A percentile compares a stretch with the other conserved stretches of the same genome.
Conservation (phyloP, 2,329 filamentous ascomycete species). For the Alternaria rosae region DNA sequence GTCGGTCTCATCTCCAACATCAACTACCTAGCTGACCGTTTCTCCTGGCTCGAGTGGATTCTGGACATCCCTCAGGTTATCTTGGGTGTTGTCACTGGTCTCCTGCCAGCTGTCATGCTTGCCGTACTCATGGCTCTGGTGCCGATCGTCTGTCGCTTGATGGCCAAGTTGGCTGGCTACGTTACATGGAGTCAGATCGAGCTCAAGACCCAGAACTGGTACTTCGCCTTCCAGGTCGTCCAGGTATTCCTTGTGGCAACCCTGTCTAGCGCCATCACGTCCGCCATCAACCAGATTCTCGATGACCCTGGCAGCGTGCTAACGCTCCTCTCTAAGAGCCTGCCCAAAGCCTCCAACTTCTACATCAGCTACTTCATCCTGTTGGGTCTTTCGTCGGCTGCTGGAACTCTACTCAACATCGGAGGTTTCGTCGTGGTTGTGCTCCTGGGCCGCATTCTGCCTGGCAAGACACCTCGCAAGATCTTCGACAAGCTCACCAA, state of each 20-base stretch:
- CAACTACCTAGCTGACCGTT: conserved; percentile 51
- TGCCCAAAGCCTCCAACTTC: conserved; percentile 90
- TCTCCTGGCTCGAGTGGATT: conserved; percentile 53
- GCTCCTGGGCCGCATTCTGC: conserved; percentile 72
- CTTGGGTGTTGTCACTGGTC: conserved; percentile 56
- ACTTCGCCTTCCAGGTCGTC: conserved; percentile 92
- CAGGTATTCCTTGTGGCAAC: conserved; percentile 93
- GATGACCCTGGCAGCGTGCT: conserved; percentile 68
- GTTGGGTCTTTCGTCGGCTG: conserved; percentile 66
- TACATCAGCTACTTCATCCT: conserved; percentile 96
- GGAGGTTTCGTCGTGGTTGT: conserved; percentile 83
- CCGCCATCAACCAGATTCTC: conserved; percentile 63
- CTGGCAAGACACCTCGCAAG: conserved; percentile 56
- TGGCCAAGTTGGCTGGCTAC: conserved; percentile 50
- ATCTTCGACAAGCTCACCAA: conserved; percentile 55
- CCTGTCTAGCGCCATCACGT: conserved; percentile 77
- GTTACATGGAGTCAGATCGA: conserved; percentile 56
- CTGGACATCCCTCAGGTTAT: conserved; percentile 51
- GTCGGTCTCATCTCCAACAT: conserved; percentile 56
- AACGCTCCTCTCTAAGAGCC: conserved; percentile 70
- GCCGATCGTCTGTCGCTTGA: conserved; percentile 52
- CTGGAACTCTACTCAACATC: conserved; percentile 71
- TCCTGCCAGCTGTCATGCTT: conserved; percentile 54
- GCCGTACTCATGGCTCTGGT: conserved; percentile 55
- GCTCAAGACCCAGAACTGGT: conserved; percentile 87